phyloP scores from a whole-genome alignment of 331 rosid genomes.

The Pyrus hybrid region DNA sequence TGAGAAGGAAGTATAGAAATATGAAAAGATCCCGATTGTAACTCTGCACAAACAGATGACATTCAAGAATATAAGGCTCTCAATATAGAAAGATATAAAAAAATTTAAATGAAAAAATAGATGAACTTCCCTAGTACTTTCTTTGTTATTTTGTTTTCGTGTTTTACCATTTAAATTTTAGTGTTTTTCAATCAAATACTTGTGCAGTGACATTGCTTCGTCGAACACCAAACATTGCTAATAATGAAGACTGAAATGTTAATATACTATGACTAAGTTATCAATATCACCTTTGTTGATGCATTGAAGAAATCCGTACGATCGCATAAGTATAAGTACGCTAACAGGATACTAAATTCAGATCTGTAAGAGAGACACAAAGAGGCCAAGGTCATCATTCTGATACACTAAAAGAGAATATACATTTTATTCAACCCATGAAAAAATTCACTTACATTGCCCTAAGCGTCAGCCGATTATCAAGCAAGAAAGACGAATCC shows the following conservation, averaged over 20 bases:
- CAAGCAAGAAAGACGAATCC: constrained; percentile 75
- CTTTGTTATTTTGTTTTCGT: no score
- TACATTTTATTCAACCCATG: neutral
- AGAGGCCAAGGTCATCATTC: constrained; percentile 12
- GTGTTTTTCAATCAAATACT: neutral
- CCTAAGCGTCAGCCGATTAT: constrained; percentile 78
- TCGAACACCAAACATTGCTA: neutral
- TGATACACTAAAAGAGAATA: constrained; percentile 7
- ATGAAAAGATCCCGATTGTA: constrained; percentile 89
- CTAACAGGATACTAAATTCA: constrained; percentile 70
- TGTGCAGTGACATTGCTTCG: neutral
- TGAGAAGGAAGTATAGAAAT: constrained; percentile 83
- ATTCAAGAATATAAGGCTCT: neutral
- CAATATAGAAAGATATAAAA: neutral
- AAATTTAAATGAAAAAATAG: no score
- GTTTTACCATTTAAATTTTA: no score
- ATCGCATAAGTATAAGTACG: constrained; percentile 73
- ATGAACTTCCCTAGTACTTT: neutral
- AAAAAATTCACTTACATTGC: constrained; percentile 68
- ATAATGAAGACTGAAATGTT: constrained; percentile 2
- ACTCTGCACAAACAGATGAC: constrained; percentile 54
- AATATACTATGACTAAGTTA: neutral
- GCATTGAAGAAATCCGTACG: constrained; percentile 80
- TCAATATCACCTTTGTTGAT: constrained; percentile 53
- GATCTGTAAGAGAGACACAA: constrained; percentile 37